Conservation (phyloP, 768 basidiomycete species). For the Epithele typhae region DNA sequence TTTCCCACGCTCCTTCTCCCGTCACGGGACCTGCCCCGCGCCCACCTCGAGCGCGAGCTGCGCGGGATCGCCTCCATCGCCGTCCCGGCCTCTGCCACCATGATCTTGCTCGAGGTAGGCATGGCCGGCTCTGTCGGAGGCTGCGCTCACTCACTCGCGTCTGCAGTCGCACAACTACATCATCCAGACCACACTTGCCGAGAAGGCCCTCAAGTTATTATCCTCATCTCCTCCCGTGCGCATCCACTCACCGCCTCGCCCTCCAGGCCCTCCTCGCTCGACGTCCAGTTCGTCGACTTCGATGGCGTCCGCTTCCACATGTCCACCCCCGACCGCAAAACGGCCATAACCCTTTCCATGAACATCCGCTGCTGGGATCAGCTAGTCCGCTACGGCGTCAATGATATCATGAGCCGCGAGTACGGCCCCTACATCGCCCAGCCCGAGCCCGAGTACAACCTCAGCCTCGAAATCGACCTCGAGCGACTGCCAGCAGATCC, state of each 20-base stretch:
- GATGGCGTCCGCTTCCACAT: constrained; percentile 95
- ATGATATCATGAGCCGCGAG: constrained; percentile 73
- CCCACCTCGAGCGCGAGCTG: constrained; percentile 1
- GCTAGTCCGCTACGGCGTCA: constrained; percentile 81
- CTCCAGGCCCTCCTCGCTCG: constrained; percentile 79
- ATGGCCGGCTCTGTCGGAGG: not conserved
- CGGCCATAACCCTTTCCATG: constrained; percentile 80
- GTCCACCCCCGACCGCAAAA: constrained; percentile 81
- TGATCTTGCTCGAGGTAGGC: constrained; percentile 85
- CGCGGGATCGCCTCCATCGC: not conserved
- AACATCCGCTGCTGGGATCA: constrained; percentile 97
- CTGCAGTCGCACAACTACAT: constrained; percentile 85
- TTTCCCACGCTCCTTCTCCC: constrained; percentile 13
- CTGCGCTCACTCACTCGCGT: not conserved
- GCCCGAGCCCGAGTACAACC: constrained; percentile 84
- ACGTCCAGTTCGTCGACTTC: constrained; percentile 97
- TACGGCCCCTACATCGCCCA: constrained; percentile 72
- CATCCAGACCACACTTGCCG: constrained; percentile 83
- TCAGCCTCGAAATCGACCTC: constrained; percentile 82
- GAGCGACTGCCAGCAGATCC: constrained; percentile 78
- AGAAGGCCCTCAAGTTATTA: constrained; percentile 88
- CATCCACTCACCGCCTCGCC: constrained; percentile 2
- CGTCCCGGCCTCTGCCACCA: constrained; percentile 25
- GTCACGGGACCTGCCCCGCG: constrained; percentile 9
- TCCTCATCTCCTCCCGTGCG: constrained; percentile 21